Base-by-base conservation (phyloP, 495 filamentous ascomycete genomes). In the Tetracladium setigerum region DNA sequence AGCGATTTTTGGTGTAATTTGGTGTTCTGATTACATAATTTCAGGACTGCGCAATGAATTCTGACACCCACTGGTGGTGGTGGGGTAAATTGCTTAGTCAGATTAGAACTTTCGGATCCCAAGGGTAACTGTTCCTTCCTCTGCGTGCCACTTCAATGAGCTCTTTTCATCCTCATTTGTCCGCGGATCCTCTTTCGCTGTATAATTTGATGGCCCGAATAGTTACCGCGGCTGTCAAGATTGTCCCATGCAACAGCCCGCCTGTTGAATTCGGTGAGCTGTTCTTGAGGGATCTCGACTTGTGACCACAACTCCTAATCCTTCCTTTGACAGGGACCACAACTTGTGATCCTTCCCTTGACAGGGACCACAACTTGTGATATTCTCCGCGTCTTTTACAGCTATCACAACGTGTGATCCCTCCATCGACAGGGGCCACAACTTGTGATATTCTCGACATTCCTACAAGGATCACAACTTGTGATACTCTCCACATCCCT, bases 31-130 rank as follows among this genome's bases (percentile, higher is more conserved):
- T n/a, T n/a, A n/a, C n/a, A n/a, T n/a, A n/a, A n/a, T n/a, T n/a
- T n/a, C n/a, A n/a, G 32, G 38, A 9, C n/a, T n/a, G n/a, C n/a
- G n/a, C n/a, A n/a, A n/a, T n/a, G n/a, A n/a, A n/a, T n/a, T n/a
- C n/a, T n/a, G n/a, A n/a, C n/a, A n/a, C n/a, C n/a, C n/a, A n/a
- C n/a, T n/a, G n/a, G n/a, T n/a, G n/a, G n/a, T n/a, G n/a, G 38
- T 10, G 38, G 38, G 38, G 38, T 19, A n/a, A 41, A 9, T 41
- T 41, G 38, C 38, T 41, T 41, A 41, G 38, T 41, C 38, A 41
- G 38, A 41, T 41, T 41, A 41, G 18, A n/a, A n/a, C 38, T 14
- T 41, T 41, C 18, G 38, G 38, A 41, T 41, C 38, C n/a, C 38
- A 41, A 41, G 38, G 38, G 38, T 19, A 34, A 34, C 32, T 34